phyloP scores from a whole-genome alignment of 2,329 filamentous ascomycete species.

The Pochonia chlamydosporia region DNA sequence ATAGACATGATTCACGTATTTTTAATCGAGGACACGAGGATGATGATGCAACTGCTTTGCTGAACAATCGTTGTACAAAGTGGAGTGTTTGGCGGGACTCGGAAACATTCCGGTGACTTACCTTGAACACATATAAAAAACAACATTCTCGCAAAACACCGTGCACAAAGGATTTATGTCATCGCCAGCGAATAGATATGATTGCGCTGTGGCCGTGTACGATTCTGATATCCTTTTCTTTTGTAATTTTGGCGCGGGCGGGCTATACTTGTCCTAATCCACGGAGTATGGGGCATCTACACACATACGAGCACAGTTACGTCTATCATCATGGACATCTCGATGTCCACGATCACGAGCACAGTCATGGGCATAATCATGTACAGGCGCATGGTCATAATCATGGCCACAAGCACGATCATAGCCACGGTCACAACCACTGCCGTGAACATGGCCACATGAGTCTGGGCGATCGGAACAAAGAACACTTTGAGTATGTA shows the following conservation, averaged over 20 bases:
- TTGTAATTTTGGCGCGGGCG: background rate
- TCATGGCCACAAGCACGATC: background rate
- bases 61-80: too few relatives aligned
- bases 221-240: background rate
- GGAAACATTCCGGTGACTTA: conserved; percentile 7
- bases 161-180: background rate
- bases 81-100: too few relatives aligned
- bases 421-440: background rate
- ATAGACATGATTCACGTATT: too few relatives aligned
- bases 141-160: too few relatives aligned
- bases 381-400: background rate
- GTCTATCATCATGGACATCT: too few relatives aligned
- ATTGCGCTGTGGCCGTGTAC: background rate
- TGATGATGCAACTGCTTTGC: too few relatives aligned
- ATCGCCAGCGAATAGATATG: background rate
- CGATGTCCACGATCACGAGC: too few relatives aligned
- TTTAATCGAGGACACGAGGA: too few relatives aligned
- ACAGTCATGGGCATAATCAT: too few relatives aligned
- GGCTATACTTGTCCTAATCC: background rate
- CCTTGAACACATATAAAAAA: background rate
- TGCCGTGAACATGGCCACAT: background rate
- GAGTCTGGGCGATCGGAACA: conserved; percentile 17
- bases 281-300: background rate
- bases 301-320: too few relatives aligned
- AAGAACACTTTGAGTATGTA: conserved; percentile 20